Evolutionary conservation across 192 early-diverging fungal species (phyloP).

Genomic region (Coemansia sp.): DNA sequence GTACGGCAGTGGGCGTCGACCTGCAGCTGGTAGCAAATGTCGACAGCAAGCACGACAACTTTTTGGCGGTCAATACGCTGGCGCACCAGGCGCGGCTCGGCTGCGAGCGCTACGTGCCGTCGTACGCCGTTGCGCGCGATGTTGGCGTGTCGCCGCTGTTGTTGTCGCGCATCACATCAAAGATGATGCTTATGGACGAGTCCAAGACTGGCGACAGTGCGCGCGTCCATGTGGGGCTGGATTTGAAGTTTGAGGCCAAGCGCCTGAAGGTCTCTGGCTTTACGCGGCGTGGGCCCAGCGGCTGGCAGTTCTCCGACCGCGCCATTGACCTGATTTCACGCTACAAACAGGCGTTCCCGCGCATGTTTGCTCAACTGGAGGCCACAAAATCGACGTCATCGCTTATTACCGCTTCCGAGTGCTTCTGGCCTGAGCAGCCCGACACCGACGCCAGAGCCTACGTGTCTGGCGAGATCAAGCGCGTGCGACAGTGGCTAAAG

Average conservation of each 20-base stretch:
- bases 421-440: conserved; percentile 20
- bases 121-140: conserved; percentile 65
- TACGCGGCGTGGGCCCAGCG: conserved; percentile 67
- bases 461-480: conserved; percentile 30
- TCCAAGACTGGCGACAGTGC: conserved; percentile 56
- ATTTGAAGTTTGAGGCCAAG: conserved; percentile 87
- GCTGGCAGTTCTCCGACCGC: conserved; percentile 84
- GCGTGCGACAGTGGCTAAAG: conserved; percentile 53
- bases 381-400: neutral
- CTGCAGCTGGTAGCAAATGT: conserved; percentile 29
- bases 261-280: conserved; percentile 87
- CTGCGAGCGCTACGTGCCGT: conserved; percentile 57
- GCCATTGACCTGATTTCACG: conserved; percentile 71
- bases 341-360: conserved; percentile 68
- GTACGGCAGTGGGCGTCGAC: conserved; percentile 18
- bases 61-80: conserved; percentile 32
- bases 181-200: conserved; percentile 59
- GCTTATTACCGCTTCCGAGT: conserved; percentile 15
- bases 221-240: conserved; percentile 74
- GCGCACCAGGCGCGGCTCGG: conserved; percentile 7
- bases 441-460: conserved; percentile 11
- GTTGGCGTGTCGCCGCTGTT: conserved; percentile 62
- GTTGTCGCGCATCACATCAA: conserved; percentile 83
- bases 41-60: conserved; percentile 29
- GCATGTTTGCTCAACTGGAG: conserved; percentile 52